phyloP scores from a whole-genome alignment of 352 stramenopile species.

The Phytophthora kernoviae region DNA sequence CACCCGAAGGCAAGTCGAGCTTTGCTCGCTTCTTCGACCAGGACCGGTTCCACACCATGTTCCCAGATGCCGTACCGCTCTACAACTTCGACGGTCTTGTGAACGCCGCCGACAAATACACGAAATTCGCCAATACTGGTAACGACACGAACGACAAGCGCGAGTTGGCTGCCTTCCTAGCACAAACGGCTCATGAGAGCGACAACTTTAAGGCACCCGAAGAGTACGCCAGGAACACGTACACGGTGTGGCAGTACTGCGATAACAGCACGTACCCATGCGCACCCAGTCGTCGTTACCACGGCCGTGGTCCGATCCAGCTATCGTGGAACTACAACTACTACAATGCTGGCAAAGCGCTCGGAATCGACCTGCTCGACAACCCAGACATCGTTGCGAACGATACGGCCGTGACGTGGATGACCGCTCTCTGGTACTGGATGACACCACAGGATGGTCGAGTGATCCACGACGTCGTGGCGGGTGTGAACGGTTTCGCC shows the following conservation, averaged over 20 bases:
- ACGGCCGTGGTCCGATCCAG: slow-evolving; percentile 52
- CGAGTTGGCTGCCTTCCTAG: slow-evolving; percentile 53
- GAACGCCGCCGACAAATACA: slow-evolving; percentile 43
- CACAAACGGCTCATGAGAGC: slow-evolving; percentile 46
- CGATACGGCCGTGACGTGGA: slow-evolving; percentile 40
- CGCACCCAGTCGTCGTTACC: slow-evolving; percentile 38
- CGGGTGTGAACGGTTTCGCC: slow-evolving; percentile 40
- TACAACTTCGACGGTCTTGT: slow-evolving; percentile 54
- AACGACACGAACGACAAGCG: slow-evolving; percentile 42
- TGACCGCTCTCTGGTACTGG: slow-evolving; percentile 59
- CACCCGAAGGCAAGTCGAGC: slow-evolving; percentile 1
- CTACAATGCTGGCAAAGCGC: slow-evolving; percentile 34
- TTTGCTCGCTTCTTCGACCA: slow-evolving; percentile 48
- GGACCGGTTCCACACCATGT: slow-evolving; percentile 33
- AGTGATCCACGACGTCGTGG: slow-evolving; percentile 51
- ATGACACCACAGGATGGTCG: slow-evolving; percentile 46
- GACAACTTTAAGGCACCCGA: slow-evolving; percentile 48
- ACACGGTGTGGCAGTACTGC: slow-evolving; percentile 49
- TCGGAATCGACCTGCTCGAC: slow-evolving; percentile 44
- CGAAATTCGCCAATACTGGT: slow-evolving; percentile 46
- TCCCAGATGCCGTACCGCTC: slow-evolving; percentile 40
- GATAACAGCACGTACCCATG: slow-evolving; percentile 42
- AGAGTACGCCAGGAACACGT: slow-evolving; percentile 45
- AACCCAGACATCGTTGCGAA: slow-evolving; percentile 45
- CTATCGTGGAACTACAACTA: slow-evolving; percentile 69